Base-by-base conservation (phyloP, 768 basidiomycete species). In the Leccinum boreale region DNA sequence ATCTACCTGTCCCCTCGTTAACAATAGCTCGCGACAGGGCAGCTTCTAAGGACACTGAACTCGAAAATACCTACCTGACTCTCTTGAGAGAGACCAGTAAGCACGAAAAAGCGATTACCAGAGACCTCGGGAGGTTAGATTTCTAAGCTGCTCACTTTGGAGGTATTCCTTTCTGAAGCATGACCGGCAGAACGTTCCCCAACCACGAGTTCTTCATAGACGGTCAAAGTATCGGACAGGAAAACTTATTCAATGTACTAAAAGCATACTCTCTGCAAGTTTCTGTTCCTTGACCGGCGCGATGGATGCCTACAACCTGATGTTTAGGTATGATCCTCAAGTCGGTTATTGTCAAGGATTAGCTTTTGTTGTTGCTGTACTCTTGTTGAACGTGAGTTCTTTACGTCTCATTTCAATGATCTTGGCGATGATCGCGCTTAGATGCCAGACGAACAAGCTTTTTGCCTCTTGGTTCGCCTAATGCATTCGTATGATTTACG, bases 371-470 rank as follows among this genome's bases (percentile, higher is more conserved):
- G 97, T 94, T 4, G 97, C 97, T 1, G 90, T 96, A 44, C 75
- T 99, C 23, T 75, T 99, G 24, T 78, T 99, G 48, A 96, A 98
- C 68, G 96, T 95, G 75, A 65, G 83, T 66, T 33, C 49, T 19
- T 15, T 11, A 44, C 26, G 17, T 50, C 15, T n/a, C 24, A 10
- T 1, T 11, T 47, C 53, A 50, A 23, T 21, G 44, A 2, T 24
- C 14, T 19, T 6, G 17, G 28, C 4, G 3, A 55, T 15, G n/a
- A 44, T 31, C 48, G 19, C 23, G 26, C 36, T 15, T 59, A 98
- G 96, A 99, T 99, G 97, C 97, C 97, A 23, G 97, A 98, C 61
- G 97, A 99, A 76, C 96, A 98, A 74, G 96, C 96, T 0, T 99
- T 99, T 73, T 96, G 90, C 62, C 83, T 98, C 11, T 81, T 98